phyloP scores from a whole-genome alignment of 2,329 filamentous ascomycete genomes.

The Hymenoscyphus linearis region DNA sequence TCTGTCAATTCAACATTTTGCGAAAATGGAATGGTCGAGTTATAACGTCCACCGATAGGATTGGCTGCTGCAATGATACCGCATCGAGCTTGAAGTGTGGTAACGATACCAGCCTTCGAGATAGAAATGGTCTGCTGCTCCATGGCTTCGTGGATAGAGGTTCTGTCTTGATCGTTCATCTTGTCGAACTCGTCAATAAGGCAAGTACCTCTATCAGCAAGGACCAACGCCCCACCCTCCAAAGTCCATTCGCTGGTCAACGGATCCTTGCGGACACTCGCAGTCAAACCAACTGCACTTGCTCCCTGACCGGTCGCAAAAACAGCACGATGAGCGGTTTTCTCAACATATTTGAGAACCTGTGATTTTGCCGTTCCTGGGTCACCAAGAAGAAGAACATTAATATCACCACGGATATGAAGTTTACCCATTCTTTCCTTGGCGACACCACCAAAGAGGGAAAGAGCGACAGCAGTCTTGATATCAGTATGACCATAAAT shows the following conservation, averaged over 20 bases:
- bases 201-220: slow-evolving; percentile 91
- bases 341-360: slow-evolving; percentile 94
- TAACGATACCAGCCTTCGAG: slow-evolving; percentile 97
- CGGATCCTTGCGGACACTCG: slow-evolving; percentile 90
- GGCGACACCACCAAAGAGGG: slow-evolving; percentile 88
- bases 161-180: slow-evolving; percentile 99
- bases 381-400: slow-evolving; percentile 91
- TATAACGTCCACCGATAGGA: slow-evolving; percentile 93
- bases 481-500: slow-evolving; percentile 97
- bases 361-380: slow-evolving; percentile 98
- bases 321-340: slow-evolving; percentile 92
- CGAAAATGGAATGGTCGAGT: slow-evolving; percentile 91
- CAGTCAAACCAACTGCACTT: slow-evolving; percentile 94
- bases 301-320: slow-evolving; percentile 98
- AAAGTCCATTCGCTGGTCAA: slow-evolving; percentile 96
- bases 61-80: slow-evolving; percentile 96
- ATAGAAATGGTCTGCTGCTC: slow-evolving; percentile 99
- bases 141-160: slow-evolving; percentile 99
- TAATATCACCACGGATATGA: slow-evolving; percentile 94
- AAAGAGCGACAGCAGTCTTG: slow-evolving; percentile 93
- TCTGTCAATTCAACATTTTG: slow-evolving; percentile 96
- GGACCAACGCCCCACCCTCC: slow-evolving; percentile 89
- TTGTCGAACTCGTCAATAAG: slow-evolving; percentile 99
- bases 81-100: slow-evolving; percentile 90
- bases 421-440: slow-evolving; percentile 88